Percentiles rank a stretch among this genome's conserved stretches.
Evolutionary conservation across 2,329 filamentous ascomycete species (phyloP).

Genomic region (Cryphonectria parasitica): DNA sequence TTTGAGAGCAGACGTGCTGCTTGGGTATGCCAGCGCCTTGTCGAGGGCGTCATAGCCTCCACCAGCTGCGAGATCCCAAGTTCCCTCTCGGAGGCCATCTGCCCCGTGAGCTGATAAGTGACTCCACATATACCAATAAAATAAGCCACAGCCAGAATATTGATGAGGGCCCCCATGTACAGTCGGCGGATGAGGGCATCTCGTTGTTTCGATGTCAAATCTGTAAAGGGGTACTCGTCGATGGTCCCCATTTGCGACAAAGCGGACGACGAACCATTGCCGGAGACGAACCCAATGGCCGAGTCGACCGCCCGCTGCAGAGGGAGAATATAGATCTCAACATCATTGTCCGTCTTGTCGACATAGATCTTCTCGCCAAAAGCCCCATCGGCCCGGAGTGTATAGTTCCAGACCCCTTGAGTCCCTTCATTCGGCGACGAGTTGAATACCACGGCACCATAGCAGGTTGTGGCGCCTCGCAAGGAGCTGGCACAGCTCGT

Average conservation of each 20-base stretch:
- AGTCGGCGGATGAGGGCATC: conserved; percentile 65
- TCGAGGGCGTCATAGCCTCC: conserved; percentile 88
- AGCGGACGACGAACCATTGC: conserved; percentile 27
- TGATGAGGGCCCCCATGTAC: conserved; percentile 75
- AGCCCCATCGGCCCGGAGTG: conserved; percentile 65
- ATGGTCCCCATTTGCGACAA: conserved; percentile 16
- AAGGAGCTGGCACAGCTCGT: conserved; percentile 61
- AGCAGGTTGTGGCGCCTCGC: conserved; percentile 71
- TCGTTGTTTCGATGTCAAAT: conserved; percentile 68
- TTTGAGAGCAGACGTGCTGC: conserved; percentile 77
- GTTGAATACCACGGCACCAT: conserved; percentile 72
- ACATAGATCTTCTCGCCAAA: conserved; percentile 60
- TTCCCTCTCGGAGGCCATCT: conserved; percentile 85
- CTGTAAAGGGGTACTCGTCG: conserved; percentile 78
- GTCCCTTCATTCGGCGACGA: conserved; percentile 67
- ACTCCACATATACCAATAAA: conserved; percentile 80
- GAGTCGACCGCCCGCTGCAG: conserved; percentile 71
- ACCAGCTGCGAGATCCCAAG: conserved; percentile 85
- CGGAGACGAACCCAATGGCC: conserved; percentile 58
- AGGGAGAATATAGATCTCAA: conserved; percentile 68
- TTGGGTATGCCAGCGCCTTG: conserved; percentile 75
- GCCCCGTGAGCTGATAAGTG: conserved; percentile 83
- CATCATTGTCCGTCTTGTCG: conserved; percentile 60
- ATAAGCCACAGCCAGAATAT: conserved; percentile 78
- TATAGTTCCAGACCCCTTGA: conserved; percentile 69